A percentile compares a stretch with the other conserved stretches of the same genome.
Conservation (phyloP, 441 rosid species). For the Corymbia calophylla region DNA sequence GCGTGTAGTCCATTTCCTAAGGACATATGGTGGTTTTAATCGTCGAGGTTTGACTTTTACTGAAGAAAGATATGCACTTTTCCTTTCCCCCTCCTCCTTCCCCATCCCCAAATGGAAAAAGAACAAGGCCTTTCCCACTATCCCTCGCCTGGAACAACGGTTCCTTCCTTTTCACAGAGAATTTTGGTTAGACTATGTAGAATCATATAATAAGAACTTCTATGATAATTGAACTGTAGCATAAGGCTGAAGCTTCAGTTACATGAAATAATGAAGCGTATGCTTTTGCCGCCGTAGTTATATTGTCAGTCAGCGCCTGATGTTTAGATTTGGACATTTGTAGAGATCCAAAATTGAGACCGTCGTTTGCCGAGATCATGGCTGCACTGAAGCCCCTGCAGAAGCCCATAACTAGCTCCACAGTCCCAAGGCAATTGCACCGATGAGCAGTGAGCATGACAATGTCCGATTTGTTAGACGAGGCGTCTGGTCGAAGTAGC, state of each 20-base stretch:
- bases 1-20: not conserved
- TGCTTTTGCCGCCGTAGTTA: not conserved
- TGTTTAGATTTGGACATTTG: not conserved
- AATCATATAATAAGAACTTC: not conserved
- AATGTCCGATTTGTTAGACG: not conserved
- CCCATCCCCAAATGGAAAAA: not conserved
- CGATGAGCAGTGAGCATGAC: not conserved
- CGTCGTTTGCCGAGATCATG: constrained; percentile 90
- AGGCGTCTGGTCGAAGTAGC: not conserved
- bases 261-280: not conserved
- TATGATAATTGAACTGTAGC: not conserved
- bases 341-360: constrained; percentile 87
- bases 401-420: constrained; percentile 55
- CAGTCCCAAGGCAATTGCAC: constrained; percentile 32
- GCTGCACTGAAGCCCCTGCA: constrained; percentile 80
- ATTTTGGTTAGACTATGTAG: not conserved
- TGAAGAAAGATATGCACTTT: not conserved
- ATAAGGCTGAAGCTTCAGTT: not conserved
- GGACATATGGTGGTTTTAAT: not conserved
- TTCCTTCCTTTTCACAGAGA: not conserved
- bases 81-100: not conserved
- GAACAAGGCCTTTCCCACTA: not conserved
- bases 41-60: not conserved
- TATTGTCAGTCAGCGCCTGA: constrained; percentile 3
- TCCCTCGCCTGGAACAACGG: not conserved